A percentile compares a stretch with the other conserved stretches of the same genome.
Conservation (phyloP, 345 rosid genomes). For the Eucalyptus cloeziana region DNA sequence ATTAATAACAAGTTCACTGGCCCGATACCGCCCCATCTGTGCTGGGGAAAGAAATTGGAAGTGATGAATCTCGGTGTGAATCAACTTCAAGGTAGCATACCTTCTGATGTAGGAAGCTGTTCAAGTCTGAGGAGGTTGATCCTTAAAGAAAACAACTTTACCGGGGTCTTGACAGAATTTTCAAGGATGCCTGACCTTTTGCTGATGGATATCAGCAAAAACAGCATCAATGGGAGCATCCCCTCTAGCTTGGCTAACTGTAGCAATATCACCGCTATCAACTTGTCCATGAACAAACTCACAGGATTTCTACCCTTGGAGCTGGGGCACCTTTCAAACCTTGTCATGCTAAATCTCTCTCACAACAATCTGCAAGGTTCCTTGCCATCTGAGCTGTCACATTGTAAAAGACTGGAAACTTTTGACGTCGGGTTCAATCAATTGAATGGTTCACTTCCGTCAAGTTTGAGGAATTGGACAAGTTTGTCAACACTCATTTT, state of each 20-base stretch:
- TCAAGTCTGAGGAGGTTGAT: slow-evolving; percentile 47
- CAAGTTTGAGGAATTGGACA: slow-evolving; percentile 34
- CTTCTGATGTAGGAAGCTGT: slow-evolving; percentile 43
- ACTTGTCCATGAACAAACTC: slow-evolving; percentile 54
- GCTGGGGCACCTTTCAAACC: slow-evolving; percentile 37
- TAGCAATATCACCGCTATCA: slow-evolving; percentile 25
- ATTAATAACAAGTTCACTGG: slow-evolving; percentile 49
- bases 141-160: slow-evolving; percentile 36
- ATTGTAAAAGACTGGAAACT: slow-evolving; percentile 16
- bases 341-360: slow-evolving; percentile 38
- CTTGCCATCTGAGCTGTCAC: slow-evolving; percentile 50
- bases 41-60: slow-evolving; percentile 34
- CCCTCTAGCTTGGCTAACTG: slow-evolving; percentile 45
- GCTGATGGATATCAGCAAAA: slow-evolving; percentile 41
- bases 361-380: slow-evolving; percentile 46
- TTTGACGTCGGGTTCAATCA: slow-evolving; percentile 62
- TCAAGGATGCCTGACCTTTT: slow-evolving; percentile 22
- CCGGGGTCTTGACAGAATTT: slow-evolving; percentile 56
- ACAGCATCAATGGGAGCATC: slow-evolving; percentile 46
- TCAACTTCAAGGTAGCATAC: slow-evolving; percentile 48
- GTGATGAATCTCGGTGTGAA: slow-evolving; percentile 51
- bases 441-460: slow-evolving; percentile 46
- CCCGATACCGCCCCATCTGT: slow-evolving; percentile 56
- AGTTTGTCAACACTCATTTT: slow-evolving; percentile 38
- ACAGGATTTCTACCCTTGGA: slow-evolving; percentile 42